Evolutionary conservation across 169 alveolate species (phyloP), one percentile per base, ranked within the genome.

Genomic region (Cryptosporidium tyzzeri): DNA sequence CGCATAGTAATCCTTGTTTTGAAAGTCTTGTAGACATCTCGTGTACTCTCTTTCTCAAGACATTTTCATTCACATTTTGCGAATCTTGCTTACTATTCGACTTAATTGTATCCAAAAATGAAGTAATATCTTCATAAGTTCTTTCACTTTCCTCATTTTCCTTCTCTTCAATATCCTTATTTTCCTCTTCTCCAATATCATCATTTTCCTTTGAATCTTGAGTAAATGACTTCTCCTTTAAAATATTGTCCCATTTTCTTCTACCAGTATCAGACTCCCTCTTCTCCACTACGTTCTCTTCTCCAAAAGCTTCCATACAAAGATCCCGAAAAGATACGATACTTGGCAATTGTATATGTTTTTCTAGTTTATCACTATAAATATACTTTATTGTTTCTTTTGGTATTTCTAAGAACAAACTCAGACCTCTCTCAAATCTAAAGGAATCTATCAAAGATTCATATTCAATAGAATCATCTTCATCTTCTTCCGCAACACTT

Each of bases 21-120:
- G 89, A 62, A 37, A 80, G 75, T 44, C 89, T 80, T 21, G 89
- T 45, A 61, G 89, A 80, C 89, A 80, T 80, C 18, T 80, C 89
- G 23, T 80, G 89, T n/a, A 80, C 89, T 62, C 89, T 80, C 62
- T 45, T 80, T 16, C 89, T 59, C 31, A 80, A 50, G 10, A 37
- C 80, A 65, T 80, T 80, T 45, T 80, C 89, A 62, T 37, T 80
- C 45, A 41, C 62, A 62, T 44, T 41, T 61, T 35, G 44, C 8
- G 68, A 41, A 14, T 65, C 67, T 26, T 58, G 48, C 26, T 80
- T 80, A 65, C 26, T 80, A 31, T 41, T 62, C 2, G 89, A 80
- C 41, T 80, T 80, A 41, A 80, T 80, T 9, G 89, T 80, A 18
- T 80, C 75, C n/a, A 80, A 65, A 80, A 80, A 80, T 18, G 69